Base-by-base conservation (phyloP, 2,329 filamentous ascomycete genomes). In the Xylaria sp. region DNA sequence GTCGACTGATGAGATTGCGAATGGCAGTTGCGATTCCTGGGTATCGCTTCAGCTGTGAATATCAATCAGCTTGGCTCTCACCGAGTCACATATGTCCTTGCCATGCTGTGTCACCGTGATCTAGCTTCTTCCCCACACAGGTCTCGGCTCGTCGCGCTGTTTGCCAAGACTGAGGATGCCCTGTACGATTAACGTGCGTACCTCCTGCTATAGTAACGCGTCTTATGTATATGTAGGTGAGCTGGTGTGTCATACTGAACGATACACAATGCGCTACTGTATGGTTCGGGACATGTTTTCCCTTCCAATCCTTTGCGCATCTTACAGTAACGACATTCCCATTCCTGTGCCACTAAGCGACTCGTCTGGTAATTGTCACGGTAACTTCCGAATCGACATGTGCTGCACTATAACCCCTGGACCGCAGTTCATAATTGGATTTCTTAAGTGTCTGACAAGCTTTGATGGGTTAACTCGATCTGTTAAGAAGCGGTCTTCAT, bases 61-160 rank as follows among this genome's bases (percentile, higher is more conserved):
- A 37, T 50, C 34, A 60, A 34, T 50, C 34, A 60, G 54, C 31
- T 65, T 63, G 51, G 50, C 55, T 34, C 55, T 56, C 55, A 65
- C 55, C 61, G 66, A 68, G 61, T 69, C 66, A 65, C 66, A 65
- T 65, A 41, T 48, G 28, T 39, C 52, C 37, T 58, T 28, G 52
- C 39, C 31, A 59, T 67, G 46, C 28, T 46, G 65, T 70, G 65
- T 56, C 23, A 65, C 52, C 23, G 63, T 66, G 66, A 63, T n/a
- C 66, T 59, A 61, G 41, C 48, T 66, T 69, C 59, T 66, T 69
- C 63, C 28, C 60, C 56, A 64, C 59, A 66, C n/a, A 62, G 44
- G 66, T 58, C 69, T 69, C 66, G 62, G 69, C 55, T 71, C 56
- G 46, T 62, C 18, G 41, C 52, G 51, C 50, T 54, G 55, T 28